Percentiles rank a stretch among this genome's conserved stretches.
Evolutionary conservation across 108 stramenopile species (phyloP).

Genomic region (Bacterosira constricta): DNA sequence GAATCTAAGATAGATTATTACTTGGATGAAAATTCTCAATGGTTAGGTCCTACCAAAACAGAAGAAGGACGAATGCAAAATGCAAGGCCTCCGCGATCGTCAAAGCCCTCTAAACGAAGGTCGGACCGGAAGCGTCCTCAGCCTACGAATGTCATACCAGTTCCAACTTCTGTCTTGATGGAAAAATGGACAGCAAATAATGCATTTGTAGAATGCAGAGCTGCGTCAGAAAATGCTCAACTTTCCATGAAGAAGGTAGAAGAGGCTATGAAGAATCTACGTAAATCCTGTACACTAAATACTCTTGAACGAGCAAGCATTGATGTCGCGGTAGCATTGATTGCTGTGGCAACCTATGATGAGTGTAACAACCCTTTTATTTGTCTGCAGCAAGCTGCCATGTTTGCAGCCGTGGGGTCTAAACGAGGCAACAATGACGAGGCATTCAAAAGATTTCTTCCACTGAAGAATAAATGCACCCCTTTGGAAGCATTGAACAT

Average conservation of each 20-base stretch:
- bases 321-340: conserved; percentile 61
- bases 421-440: conserved; percentile 76
- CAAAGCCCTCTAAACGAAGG: conserved; percentile 4
- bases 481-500: conserved; percentile 73
- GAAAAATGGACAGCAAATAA: conserved; percentile 46
- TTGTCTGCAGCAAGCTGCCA: conserved; percentile 82
- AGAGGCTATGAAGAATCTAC: conserved; percentile 65
- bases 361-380: conserved; percentile 75
- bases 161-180: conserved; percentile 37
- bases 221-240: conserved; percentile 15
- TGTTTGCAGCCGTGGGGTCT: conserved; percentile 73
- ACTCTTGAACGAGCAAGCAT: conserved; percentile 71
- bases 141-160: conserved; percentile 20
- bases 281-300: conserved; percentile 61
- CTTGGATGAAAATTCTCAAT: conserved; percentile 26
- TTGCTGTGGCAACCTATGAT: conserved; percentile 57
- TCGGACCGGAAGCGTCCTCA: not conserved
- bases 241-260: conserved; percentile 35
- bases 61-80: not conserved
- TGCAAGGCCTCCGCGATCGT: not conserved
- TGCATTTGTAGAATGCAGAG: conserved; percentile 2
- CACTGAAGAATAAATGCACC: conserved; percentile 48
- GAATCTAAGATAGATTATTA: conserved; percentile 37
- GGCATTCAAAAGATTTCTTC: conserved; percentile 62
- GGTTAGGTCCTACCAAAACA: conserved; percentile 39